Percentiles rank a stretch among this genome's conserved stretches.
Evolutionary conservation across 2,329 filamentous ascomycete species (phyloP).

Genomic region (Penicillium sp.): DNA sequence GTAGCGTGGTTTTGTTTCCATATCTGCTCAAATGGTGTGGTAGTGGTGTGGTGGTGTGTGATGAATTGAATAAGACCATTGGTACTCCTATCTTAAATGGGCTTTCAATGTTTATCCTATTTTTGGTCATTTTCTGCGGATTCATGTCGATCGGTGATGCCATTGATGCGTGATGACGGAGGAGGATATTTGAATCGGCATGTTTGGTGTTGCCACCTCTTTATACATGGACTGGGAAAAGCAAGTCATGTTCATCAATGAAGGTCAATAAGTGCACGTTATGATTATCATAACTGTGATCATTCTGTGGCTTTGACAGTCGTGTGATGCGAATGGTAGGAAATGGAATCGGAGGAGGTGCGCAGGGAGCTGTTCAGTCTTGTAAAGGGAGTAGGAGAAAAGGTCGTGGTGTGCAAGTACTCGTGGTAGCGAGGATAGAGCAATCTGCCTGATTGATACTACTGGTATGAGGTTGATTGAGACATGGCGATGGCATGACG

Average conservation of each 20-base stretch:
- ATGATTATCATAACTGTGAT: not conserved
- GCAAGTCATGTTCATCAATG: not conserved
- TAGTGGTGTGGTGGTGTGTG: not conserved
- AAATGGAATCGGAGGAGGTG: too few relatives aligned
- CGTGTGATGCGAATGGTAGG: too few relatives aligned
- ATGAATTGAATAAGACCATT: not conserved
- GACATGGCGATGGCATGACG: not conserved
- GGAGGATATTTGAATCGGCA: not conserved
- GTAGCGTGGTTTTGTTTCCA: not conserved
- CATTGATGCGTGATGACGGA: not conserved
- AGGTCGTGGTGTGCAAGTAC: too few relatives aligned
- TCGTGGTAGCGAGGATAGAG: not conserved
- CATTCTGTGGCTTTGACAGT: not conserved
- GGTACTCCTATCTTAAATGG: not conserved
- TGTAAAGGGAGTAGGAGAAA: not conserved
- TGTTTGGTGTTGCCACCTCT: slow-evolving; percentile 1
- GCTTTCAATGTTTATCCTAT: not conserved
- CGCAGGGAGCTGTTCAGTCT: not conserved
- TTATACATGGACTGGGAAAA: not conserved
- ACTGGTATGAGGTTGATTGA: not conserved
- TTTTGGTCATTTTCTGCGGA: not conserved
- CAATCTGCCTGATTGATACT: not conserved
- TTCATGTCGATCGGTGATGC: not conserved
- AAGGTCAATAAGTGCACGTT: not conserved
- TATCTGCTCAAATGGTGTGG: not conserved